Evolutionary conservation across 768 basidiomycete genomes (phyloP).

Genomic region (Leucocoprinus sp.): DNA sequence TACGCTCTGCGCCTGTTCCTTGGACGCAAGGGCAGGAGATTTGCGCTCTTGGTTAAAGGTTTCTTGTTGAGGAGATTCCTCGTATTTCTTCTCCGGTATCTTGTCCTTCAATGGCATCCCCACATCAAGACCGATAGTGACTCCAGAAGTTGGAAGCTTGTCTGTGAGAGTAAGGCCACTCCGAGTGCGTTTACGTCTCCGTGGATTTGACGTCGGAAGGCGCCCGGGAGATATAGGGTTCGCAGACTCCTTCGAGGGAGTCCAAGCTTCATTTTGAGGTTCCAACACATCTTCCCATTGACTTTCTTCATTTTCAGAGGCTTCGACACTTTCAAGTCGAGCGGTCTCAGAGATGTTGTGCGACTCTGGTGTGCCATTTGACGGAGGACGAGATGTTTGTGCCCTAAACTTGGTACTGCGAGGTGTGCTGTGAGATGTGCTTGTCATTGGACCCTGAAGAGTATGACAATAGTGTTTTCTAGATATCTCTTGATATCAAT

Average conservation of each 20-base stretch:
- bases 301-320: background rate
- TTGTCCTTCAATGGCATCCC: background rate
- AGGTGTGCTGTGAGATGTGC: background rate
- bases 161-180: background rate
- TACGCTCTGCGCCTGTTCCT: background rate
- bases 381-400: background rate
- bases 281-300: conserved; percentile 8
- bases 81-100: background rate
- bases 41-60: background rate
- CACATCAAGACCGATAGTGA: background rate
- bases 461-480: background rate
- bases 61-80: background rate
- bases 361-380: background rate
- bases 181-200: conserved; percentile 6
- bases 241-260: background rate
- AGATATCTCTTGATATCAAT: background rate
- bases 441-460: background rate
- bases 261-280: background rate
- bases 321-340: conserved; percentile 27
- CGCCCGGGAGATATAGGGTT: background rate
- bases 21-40: background rate
- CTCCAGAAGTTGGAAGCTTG: background rate
- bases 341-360: conserved; percentile 11
- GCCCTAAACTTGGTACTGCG: conserved; percentile 12
- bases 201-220: background rate